Conservation (phyloP, 2,329 filamentous ascomycete species). For the Fusarium verticillioides region DNA sequence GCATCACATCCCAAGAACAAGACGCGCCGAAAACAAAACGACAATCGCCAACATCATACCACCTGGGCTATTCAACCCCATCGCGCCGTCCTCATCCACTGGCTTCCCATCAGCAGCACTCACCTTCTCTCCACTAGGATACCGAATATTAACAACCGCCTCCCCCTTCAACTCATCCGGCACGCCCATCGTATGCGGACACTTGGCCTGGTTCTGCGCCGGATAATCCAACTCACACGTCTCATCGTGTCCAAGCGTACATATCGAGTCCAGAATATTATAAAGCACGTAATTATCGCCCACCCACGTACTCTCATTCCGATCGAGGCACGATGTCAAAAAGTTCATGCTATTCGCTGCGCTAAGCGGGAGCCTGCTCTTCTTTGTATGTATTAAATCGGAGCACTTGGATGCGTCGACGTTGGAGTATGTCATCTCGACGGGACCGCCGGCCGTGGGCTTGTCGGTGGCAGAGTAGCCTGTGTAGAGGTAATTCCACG, state of each 20-base stretch:
- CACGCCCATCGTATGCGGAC: conserved; percentile 55
- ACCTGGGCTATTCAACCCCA: not conserved
- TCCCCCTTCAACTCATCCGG: conserved; percentile 48
- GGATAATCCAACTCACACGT: conserved; percentile 58
- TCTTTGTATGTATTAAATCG: conserved; percentile 58
- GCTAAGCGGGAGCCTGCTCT: conserved; percentile 54
- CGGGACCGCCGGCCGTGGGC: conserved; percentile 59
- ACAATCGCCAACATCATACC: conserved; percentile 8
- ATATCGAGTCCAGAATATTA: conserved; percentile 63
- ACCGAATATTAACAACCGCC: conserved; percentile 60
- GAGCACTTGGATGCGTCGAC: conserved; percentile 59
- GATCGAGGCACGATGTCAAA: conserved; percentile 57
- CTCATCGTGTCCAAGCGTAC: conserved; percentile 59
- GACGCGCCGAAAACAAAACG: conserved; percentile 26
- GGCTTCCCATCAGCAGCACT: conserved; percentile 46
- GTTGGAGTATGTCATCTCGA: conserved; percentile 59
- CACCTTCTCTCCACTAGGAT: conserved; percentile 57
- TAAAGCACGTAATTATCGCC: conserved; percentile 59
- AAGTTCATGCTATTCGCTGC: conserved; percentile 66
- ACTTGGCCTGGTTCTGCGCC: conserved; percentile 57
- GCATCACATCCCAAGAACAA: conserved; percentile 14
- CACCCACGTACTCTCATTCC: conserved; percentile 56
- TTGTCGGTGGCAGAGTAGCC: conserved; percentile 58
- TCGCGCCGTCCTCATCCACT: conserved; percentile 15
- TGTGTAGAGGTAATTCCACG: conserved; percentile 69